Evolutionary conservation across 352 stramenopile species (phyloP).

Genomic region (Phytophthora palmivora): DNA sequence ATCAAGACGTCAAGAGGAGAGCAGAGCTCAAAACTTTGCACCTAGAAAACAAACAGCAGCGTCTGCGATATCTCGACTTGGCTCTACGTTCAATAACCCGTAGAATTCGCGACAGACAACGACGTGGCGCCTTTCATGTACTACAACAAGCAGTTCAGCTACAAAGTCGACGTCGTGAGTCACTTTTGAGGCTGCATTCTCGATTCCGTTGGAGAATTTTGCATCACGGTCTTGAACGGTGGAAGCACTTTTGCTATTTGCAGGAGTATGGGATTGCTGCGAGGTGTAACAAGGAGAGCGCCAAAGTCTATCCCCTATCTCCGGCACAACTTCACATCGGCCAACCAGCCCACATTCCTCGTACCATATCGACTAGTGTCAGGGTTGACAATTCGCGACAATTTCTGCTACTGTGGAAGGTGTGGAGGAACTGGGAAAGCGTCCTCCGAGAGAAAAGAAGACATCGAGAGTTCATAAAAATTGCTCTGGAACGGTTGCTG

Average conservation of each 20-base stretch:
- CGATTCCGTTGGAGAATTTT: conserved; percentile 15
- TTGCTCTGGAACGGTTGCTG: conserved; percentile 4
- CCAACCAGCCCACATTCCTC: neutral
- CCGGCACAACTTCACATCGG: neutral
- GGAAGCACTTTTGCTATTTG: conserved; percentile 17
- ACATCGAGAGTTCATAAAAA: conserved; percentile 3
- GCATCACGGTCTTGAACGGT: conserved; percentile 13
- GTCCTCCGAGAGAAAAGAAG: conserved; percentile 19
- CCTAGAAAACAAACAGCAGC: conserved; percentile 30
- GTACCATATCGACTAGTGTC: neutral
- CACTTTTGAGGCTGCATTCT: conserved; percentile 8
- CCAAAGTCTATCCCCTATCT: conserved; percentile 20
- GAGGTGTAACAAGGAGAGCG: neutral
- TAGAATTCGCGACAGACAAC: conserved; percentile 18
- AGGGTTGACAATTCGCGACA: neutral
- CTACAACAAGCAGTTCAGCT: conserved; percentile 10
- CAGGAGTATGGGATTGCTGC: neutral
- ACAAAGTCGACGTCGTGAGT: conserved; percentile 13
- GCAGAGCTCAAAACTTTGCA: conserved; percentile 37
- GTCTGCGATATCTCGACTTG: conserved; percentile 28
- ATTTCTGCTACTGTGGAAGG: conserved; percentile 15
- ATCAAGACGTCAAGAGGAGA: conserved; percentile 40
- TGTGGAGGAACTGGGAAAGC: conserved; percentile 29
- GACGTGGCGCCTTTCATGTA: conserved; percentile 32
- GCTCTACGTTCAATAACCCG: conserved; percentile 27